Evolutionary conservation across 768 basidiomycete species (phyloP).

Genomic region (Pulveroboletus frians): DNA sequence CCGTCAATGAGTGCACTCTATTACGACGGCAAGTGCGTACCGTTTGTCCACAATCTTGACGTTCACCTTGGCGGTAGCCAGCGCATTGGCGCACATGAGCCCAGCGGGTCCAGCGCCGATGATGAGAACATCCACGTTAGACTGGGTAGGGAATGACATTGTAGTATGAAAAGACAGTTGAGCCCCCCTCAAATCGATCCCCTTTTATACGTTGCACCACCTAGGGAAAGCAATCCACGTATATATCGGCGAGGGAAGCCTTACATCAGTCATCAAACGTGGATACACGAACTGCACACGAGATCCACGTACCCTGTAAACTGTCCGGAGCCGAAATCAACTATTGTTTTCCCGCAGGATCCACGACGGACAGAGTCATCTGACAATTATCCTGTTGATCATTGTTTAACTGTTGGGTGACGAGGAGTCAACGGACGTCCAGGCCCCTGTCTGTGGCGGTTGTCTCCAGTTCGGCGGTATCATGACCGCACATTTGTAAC

Average conservation of each 20-base stretch:
- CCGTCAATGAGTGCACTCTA: background rate
- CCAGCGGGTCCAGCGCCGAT: constrained; percentile 43
- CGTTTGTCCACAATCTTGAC: constrained; percentile 39
- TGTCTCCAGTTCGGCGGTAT: background rate
- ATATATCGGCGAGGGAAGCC: background rate
- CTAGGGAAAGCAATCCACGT: background rate
- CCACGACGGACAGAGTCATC: background rate
- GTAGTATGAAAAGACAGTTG: background rate
- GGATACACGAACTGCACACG: background rate
- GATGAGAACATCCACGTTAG: constrained; percentile 37
- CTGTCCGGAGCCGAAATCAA: background rate
- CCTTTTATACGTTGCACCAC: constrained; percentile 2
- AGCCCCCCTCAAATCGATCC: background rate
- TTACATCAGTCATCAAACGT: background rate
- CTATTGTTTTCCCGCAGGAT: constrained; percentile 3
- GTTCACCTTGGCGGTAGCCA: constrained; percentile 33
- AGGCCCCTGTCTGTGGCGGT: background rate
- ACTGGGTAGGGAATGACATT: constrained; percentile 17
- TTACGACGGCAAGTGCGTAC: constrained; percentile 15
- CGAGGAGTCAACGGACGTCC: background rate
- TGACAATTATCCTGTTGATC: background rate
- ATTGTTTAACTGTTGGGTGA: background rate
- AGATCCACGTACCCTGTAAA: background rate
- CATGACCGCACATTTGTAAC: background rate
- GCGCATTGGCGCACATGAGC: constrained; percentile 40